Evolutionary conservation across 257 asterid genomes (phyloP), one percentile per base, ranked within the genome.

Genomic region (Solanum neorickii): DNA sequence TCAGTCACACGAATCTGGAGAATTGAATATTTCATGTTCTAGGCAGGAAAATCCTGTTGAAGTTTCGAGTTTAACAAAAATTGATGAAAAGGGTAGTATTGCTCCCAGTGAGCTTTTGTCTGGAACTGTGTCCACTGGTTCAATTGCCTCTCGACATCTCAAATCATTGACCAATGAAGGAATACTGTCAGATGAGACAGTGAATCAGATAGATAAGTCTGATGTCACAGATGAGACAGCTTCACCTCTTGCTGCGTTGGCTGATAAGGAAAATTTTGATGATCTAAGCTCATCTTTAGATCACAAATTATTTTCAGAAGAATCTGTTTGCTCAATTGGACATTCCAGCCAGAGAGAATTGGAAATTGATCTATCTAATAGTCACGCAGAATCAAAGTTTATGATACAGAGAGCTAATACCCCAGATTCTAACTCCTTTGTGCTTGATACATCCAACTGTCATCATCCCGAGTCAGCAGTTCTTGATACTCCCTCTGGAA

Each of bases 31-130:
- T 87, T 89, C 92, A 41, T 65, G 60, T 77, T 80, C 84, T 85
- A 69, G 69, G 83, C 88, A 88, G 73, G 92, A 87, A 87, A 85
- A 82, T 87, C 88, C 89, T 88, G 92, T 85, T 83, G 90, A 86
- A 74, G 87, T 78, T 77, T 76, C 35, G 74, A 83, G 91, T 83
- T 39, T 82, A 27, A 73, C 49, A 87, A 69, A 88, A 87, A 86
- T 25, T 89, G 89, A 87, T 42, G 89, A 88, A 72, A 68, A 56
- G 75, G 89, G 83, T 72, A 91, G 88, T 88, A 76, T 46, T 86
- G 75, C 73, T 62, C 70, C 69, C 47, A 23, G 80, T 83, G 76
- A 85, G 31, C 90, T 86, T 82, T 49, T 88, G 84, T 33, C 82
- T 86, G 97, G 80, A 84, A 89, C 20, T 29, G 89, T 86, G 87